Evolutionary conservation across 1,139 yeast genomes (phyloP).

Genomic region (Entelexis sorbosivorans): DNA sequence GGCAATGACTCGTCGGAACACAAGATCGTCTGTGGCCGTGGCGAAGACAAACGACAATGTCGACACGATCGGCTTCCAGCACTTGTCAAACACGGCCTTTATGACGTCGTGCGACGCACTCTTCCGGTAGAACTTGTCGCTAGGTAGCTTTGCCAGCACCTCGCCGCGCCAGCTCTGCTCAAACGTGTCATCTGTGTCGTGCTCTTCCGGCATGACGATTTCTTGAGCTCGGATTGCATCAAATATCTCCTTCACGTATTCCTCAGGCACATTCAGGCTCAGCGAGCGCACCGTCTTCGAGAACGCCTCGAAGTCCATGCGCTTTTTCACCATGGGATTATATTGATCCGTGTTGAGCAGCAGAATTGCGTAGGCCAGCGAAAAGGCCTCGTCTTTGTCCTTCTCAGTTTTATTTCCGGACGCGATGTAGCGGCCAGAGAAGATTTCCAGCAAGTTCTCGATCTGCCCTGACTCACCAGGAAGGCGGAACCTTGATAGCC

Average conservation of each 20-base stretch:
- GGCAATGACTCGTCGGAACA: conserved; percentile 75
- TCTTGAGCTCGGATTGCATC: conserved; percentile 72
- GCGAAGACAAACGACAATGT: conserved; percentile 68
- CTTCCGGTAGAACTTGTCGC: conserved; percentile 18
- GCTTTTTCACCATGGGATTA: conserved; percentile 61
- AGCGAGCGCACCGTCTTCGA: conserved; percentile 71
- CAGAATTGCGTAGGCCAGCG: conserved; percentile 82
- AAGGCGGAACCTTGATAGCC: conserved; percentile 73
- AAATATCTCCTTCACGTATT: conserved; percentile 67
- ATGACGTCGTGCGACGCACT: conserved; percentile 41
- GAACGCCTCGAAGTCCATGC: conserved; percentile 81
- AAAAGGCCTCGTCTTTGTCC: conserved; percentile 80
- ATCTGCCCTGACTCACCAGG: conserved; percentile 98
- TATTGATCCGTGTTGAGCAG: conserved; percentile 92
- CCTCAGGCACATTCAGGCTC: conserved; percentile 60
- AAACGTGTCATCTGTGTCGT: conserved; percentile 74
- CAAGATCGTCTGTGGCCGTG: conserved; percentile 82
- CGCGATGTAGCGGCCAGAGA: conserved; percentile 65
- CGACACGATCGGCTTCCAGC: conserved; percentile 52
- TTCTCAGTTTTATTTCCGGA: conserved; percentile 34
- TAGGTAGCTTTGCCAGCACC: conserved; percentile 36
- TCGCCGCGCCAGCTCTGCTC: conserved; percentile 89
- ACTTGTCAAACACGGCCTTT: conserved; percentile 51
- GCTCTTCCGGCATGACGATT: conserved; percentile 96
- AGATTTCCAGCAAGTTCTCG: conserved; percentile 78